Conservation (phyloP, 306 rosid species). For the Cajanus cajan region DNA sequence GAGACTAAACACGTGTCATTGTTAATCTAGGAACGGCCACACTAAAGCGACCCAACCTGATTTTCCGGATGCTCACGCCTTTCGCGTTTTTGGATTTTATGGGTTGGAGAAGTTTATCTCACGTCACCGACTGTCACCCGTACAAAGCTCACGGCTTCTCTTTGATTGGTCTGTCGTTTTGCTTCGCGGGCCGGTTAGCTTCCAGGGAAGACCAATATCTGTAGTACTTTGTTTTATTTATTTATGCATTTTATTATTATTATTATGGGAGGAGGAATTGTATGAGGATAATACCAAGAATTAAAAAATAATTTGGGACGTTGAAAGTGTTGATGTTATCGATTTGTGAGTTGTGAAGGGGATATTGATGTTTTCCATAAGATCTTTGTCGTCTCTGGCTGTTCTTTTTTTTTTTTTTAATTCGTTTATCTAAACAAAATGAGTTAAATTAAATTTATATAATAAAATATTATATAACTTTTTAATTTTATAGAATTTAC, state of each 20-base stretch:
- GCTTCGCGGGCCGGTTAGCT: background rate
- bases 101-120: background rate
- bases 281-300: background rate
- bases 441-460: background rate
- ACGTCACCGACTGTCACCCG: constrained; percentile 17
- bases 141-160: background rate
- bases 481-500: too few species aligned
- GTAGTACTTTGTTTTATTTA: background rate
- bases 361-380: constrained; percentile 19
- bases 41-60: constrained; percentile 26
- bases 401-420: background rate
- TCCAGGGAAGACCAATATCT: background rate
- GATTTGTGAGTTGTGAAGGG: background rate
- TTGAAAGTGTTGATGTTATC: constrained; percentile 24
- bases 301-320: background rate
- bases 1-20: constrained; percentile 37
- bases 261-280: background rate
- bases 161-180: constrained; percentile 32
- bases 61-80: constrained; percentile 35
- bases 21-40: constrained; percentile 22
- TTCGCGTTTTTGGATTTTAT: constrained; percentile 38
- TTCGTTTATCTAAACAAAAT: too few species aligned
- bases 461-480: background rate
- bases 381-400: constrained; percentile 14
- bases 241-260: background rate